These are phyloP conservation scores for Porodaedalea pini DNA, from an alignment of 1,284 basidiomycete genomes.

Conservation along the genomic window DNA sequence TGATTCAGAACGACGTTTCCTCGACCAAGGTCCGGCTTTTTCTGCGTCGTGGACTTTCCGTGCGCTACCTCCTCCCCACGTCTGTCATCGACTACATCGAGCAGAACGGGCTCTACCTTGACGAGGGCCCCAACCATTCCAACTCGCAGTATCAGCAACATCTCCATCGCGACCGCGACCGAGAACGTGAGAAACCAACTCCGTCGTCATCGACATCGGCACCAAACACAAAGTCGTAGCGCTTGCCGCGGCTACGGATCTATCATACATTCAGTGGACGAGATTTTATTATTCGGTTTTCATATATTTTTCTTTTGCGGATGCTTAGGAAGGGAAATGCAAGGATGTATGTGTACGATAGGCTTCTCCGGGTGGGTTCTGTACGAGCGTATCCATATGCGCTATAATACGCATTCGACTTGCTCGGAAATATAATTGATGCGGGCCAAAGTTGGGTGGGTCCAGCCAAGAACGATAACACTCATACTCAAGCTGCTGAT, in stretches of 20 bases:
- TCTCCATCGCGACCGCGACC: constrained; percentile 11
- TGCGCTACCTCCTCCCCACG: constrained; percentile 89
- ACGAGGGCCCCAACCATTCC: constrained; percentile 43
- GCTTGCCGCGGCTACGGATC: not conserved
- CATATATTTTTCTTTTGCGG: not conserved
- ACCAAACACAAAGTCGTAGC: not conserved
- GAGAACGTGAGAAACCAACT: not conserved
- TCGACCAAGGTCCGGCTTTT: constrained; percentile 93
- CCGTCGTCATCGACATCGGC: constrained; percentile 3
- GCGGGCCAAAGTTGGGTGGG: too few relatives aligned
- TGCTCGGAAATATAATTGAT: too few relatives aligned
- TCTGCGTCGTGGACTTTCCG: constrained; percentile 87
- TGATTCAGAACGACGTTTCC: constrained; percentile 98
- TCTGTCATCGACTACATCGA: constrained; percentile 96
- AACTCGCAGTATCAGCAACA: constrained; percentile 15
- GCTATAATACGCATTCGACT: too few relatives aligned
- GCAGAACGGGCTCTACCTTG: constrained; percentile 67
- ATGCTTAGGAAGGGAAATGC: too few relatives aligned
- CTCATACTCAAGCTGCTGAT: too few relatives aligned
- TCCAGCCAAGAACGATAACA: too few relatives aligned
- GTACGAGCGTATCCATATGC: too few relatives aligned
- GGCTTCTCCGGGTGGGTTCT: too few relatives aligned
- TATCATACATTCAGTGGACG: not conserved
- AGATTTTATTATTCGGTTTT: not conserved
- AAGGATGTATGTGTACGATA: too few relatives aligned